Evolutionary conservation across 306 rosid species (phyloP), one percentile per base, ranked within the genome.

Genomic region (Rosa lucieae): DNA sequence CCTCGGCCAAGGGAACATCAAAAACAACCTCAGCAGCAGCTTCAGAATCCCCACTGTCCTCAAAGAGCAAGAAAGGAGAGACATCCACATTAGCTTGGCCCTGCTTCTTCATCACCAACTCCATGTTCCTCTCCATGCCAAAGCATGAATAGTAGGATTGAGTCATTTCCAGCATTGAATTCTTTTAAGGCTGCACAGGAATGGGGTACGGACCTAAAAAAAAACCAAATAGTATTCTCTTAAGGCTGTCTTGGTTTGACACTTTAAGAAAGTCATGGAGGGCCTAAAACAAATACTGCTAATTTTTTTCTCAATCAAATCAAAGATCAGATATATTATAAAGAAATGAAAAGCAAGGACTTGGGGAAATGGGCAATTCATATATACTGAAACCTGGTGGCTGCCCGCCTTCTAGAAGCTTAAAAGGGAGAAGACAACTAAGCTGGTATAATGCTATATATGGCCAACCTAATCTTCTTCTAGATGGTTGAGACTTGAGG

Each of bases 41-140:
- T 65, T 95, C 98, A 11, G 99, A 95, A 77, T 95, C 99, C 4
- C 97, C 99, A 1, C 84, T 81, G 1, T 88, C 97, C 85, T 95
- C 99, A 52, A 91, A 84, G 29, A 78, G 86, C 44, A 88, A 74
- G 84, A 79, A 84, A 18, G 85, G 81, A 65, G 94, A 89, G 3
- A 86, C 78, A 51, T 90, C 90, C 58, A 58, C 65, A 58, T 58
- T 58, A 58, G 35, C 65, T 23, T 67, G 46, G 13, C 23, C 53
- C 20, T 59, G 61, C 55, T 80, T 52, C 67, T 9, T 55, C 79
- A 67, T 77, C 75, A 43, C 26, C 29, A 40, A 1, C 48, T 40
- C 49, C 72, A 18, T 39, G 72, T 39, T 67, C 9, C 42, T 39
- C 72, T 67, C 72, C 72, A 39, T 67, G 49, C 15, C 48, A 67